phyloP scores from a whole-genome alignment of 2,329 filamentous ascomycete species.

The Pestalotiopsis fici region DNA sequence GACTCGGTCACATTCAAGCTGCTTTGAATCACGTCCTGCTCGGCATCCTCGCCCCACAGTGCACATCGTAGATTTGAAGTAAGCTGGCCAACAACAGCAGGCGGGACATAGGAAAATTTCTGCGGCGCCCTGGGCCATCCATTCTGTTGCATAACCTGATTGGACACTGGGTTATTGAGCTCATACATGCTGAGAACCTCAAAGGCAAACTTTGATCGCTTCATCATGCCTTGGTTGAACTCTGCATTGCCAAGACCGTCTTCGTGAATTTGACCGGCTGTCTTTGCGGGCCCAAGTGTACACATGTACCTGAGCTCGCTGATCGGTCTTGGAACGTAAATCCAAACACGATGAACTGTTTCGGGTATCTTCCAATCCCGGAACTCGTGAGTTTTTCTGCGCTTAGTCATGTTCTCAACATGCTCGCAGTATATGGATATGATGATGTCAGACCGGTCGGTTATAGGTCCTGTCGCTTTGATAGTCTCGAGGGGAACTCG shows the following conservation, averaged over 20 bases:
- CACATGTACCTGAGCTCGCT: conserved; percentile 62
- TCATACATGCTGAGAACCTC: conserved; percentile 60
- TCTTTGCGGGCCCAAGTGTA: conserved; percentile 46
- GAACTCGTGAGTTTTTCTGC: conserved; percentile 56
- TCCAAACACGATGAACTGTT: conserved; percentile 62
- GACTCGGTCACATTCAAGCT: conserved; percentile 39
- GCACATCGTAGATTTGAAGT: conserved; percentile 59
- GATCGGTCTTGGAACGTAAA: conserved; percentile 51
- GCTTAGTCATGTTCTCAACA: conserved; percentile 49
- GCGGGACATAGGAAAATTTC: conserved; percentile 55
- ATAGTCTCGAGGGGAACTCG: conserved; percentile 29
- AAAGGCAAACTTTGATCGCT: conserved; percentile 47
- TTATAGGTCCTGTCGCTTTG: conserved; percentile 36
- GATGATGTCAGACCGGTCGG: conserved; percentile 42
- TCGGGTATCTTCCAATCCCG: conserved; percentile 56
- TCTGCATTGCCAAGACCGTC: conserved; percentile 51
- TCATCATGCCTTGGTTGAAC: conserved; percentile 45
- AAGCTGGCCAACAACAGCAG: conserved; percentile 57
- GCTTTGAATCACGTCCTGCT: conserved; percentile 16
- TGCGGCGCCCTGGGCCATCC: conserved; percentile 55
- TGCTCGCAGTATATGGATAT: conserved; percentile 59
- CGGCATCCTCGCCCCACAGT: conserved; percentile 39
- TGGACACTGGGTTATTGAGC: conserved; percentile 59
- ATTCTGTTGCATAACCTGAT: conserved; percentile 52
- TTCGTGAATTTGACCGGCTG: conserved; percentile 48